phyloP scores from a whole-genome alignment of 2,329 filamentous ascomycete genomes.

The Grosmannia clavigera region DNA sequence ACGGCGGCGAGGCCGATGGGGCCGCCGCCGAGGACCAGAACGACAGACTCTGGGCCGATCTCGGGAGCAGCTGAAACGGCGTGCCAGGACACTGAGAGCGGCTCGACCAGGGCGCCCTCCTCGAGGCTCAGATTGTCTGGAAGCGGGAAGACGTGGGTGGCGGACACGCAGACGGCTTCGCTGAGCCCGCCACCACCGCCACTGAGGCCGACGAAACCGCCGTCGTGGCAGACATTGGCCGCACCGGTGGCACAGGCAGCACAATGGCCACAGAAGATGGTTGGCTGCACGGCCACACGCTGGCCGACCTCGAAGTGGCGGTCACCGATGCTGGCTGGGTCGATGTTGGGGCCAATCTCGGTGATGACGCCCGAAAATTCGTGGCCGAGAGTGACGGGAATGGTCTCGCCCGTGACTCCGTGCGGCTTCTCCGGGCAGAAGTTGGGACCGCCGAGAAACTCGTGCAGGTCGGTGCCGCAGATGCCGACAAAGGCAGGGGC shows the following conservation, averaged over 20 bases:
- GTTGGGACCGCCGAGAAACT: slow-evolving; percentile 3
- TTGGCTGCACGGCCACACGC: slow-evolving; percentile 54
- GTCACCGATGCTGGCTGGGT: slow-evolving; percentile 17
- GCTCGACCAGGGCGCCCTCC: slow-evolving; percentile 45
- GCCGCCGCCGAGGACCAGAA: slow-evolving; percentile 48
- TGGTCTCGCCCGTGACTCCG: neutral
- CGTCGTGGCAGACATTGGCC: slow-evolving; percentile 24
- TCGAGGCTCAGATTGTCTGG: slow-evolving; percentile 35
- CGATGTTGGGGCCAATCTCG: slow-evolving; percentile 43
- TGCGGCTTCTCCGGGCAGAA: slow-evolving; percentile 1
- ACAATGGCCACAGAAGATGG: slow-evolving; percentile 43
- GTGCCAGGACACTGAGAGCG: slow-evolving; percentile 47
- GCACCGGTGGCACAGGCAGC: slow-evolving; percentile 23
- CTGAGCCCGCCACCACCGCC: slow-evolving; percentile 3
- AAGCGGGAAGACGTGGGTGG: slow-evolving; percentile 18
- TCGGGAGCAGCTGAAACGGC: slow-evolving; percentile 38
- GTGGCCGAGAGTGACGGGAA: slow-evolving; percentile 37
- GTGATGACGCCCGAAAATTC: slow-evolving; percentile 51
- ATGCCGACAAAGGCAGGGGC: slow-evolving; percentile 4
- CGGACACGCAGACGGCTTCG: slow-evolving; percentile 20
- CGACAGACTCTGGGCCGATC: slow-evolving; percentile 26
- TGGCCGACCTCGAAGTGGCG: slow-evolving; percentile 43
- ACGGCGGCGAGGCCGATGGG: slow-evolving; percentile 48
- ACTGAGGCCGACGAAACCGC: slow-evolving; percentile 17
- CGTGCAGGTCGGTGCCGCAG: slow-evolving; percentile 4